phyloP scores from a whole-genome alignment of 805 yeast species.

The Kuraishia ogatae region DNA sequence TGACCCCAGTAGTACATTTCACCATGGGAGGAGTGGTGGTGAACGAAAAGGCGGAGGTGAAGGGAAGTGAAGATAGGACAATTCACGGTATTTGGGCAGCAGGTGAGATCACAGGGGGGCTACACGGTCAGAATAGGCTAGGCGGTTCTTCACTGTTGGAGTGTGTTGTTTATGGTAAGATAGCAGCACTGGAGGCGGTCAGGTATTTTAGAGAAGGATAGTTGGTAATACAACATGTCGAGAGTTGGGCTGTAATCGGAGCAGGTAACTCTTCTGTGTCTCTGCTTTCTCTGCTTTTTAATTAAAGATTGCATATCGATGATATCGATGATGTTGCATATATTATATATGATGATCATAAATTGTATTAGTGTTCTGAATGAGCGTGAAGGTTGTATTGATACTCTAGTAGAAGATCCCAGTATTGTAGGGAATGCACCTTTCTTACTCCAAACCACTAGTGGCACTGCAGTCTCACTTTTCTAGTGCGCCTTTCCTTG shows the following conservation, averaged over 20 bases:
- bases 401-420: background rate
- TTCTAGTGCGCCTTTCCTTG: too few species aligned
- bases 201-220: background rate
- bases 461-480: too few species aligned
- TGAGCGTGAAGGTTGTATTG: too few species aligned
- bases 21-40: constrained; percentile 64
- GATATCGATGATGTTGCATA: too few species aligned
- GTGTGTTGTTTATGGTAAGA: constrained; percentile 53
- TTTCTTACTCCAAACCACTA: too few species aligned
- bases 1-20: constrained; percentile 53
- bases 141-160: constrained; percentile 52
- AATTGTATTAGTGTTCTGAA: too few species aligned
- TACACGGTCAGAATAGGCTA: constrained; percentile 57
- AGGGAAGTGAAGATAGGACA: constrained; percentile 19
- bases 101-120: constrained; percentile 64
- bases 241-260: too few species aligned
- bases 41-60: constrained; percentile 32
- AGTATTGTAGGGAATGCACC: background rate
- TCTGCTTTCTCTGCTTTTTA: too few species aligned
- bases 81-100: constrained; percentile 47
- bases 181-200: constrained; percentile 26
- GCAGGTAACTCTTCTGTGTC: too few species aligned
- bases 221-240: background rate
- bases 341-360: too few species aligned
- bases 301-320: too few species aligned